Conservation (phyloP, 2,329 filamentous ascomycete genomes). For the Fusarium nygamai region DNA sequence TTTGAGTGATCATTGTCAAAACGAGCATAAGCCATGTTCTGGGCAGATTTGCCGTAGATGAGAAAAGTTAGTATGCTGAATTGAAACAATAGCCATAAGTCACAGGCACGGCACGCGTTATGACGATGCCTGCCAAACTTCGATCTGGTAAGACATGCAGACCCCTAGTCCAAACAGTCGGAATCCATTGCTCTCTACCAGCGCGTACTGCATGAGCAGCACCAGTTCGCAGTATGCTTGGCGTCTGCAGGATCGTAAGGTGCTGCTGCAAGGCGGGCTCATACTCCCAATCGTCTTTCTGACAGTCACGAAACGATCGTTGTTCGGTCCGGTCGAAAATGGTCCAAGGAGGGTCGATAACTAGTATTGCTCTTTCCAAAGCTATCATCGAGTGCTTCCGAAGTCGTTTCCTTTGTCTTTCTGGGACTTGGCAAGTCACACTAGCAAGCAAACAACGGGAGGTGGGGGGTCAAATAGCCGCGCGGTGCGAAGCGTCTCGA, state of each 20-base stretch:
- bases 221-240: conserved; percentile 5
- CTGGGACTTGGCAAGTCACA: conserved; percentile 6
- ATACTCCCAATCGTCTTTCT: not conserved
- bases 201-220: not conserved
- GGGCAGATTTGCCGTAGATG: not conserved
- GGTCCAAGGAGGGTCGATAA: not conserved
- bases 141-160: conserved; percentile 14
- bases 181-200: not conserved
- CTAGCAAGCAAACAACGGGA: conserved; percentile 18
- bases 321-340: not conserved
- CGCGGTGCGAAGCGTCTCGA: conserved; percentile 31
- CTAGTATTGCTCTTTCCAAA: not conserved
- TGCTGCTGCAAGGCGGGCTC: not conserved
- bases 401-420: conserved; percentile 22
- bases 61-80: not conserved
- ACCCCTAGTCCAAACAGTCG: not conserved
- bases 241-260: conserved; percentile 3
- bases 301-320: not conserved
- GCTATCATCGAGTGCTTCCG: not conserved
- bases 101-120: not conserved
- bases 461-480: conserved; percentile 20
- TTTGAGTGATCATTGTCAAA: not conserved
- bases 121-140: conserved; percentile 2
- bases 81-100: conserved; percentile 12
- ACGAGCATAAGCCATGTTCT: not conserved